Base-by-base conservation (phyloP, 2,329 filamentous ascomycete species). In the Paecilomyces niveus region DNA sequence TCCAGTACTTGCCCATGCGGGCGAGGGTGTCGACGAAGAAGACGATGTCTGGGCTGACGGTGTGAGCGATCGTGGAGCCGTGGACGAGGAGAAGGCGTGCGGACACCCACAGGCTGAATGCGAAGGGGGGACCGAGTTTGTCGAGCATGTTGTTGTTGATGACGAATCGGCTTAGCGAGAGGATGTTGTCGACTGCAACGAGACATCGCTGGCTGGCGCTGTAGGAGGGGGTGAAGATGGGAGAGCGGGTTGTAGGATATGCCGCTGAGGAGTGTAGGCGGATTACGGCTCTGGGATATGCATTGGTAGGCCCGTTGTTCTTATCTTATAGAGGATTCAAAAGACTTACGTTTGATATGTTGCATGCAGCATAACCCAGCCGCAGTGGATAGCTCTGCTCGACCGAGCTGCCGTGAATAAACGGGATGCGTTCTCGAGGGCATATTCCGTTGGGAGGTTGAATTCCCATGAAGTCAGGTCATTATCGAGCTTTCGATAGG, bases 91-190 rank as follows among this genome's bases (percentile, higher is more conserved):
- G 80, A 3, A 96, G 81, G 3, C 92, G 87, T 5, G 92, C 91
- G 2, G 90, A 91, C 15, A 96, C 92, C 92, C 92, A 96, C 1
- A 96, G 80, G 0, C 90, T 92, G 70, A 96, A 97, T 3, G 92
- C 92, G 70, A 96, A 96, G 0, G 91, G 92, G 0, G 92, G 92
- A 0, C 92, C 92, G 15, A 96, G 84, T 70, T 92, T 92, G 54
- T 85, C 81, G 21, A 96, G 80, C 71, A 96, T 83, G 55, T 83
- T 82, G 65, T 90, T 88, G 60, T 85, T 85, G 29, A 89, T 83
- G 11, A 95, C 90, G 67, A 91, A 92, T 61, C 89, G 87, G 61
- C 87, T 88, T 1, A 96, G 81, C 0, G 88, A 85, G 39, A 88
- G 85, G 59, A 96, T 90, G 67, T 89, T 89, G 69, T 92, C 88